Conservation (phyloP, 2,329 filamentous ascomycete genomes). For the Pseudomassariella vexata region DNA sequence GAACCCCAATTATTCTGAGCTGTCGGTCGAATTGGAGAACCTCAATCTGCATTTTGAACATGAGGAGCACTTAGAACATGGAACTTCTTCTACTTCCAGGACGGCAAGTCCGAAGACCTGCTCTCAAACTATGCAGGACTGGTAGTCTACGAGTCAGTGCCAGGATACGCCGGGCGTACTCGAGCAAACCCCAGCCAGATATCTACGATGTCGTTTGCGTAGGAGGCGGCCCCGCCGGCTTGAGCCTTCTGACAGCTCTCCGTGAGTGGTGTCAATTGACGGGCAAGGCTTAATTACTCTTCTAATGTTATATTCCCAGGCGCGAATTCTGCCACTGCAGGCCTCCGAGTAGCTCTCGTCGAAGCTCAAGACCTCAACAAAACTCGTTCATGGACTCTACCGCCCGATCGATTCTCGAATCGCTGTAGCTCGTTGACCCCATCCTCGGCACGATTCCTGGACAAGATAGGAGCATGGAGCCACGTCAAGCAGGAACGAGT, state of each 20-base stretch:
- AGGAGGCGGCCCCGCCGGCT: conserved; percentile 80
- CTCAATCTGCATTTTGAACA: too few relatives aligned
- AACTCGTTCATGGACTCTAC: conserved; percentile 59
- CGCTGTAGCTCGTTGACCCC: conserved; percentile 93
- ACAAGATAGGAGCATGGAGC: conserved; percentile 78
- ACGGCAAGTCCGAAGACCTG: conserved; percentile 14
- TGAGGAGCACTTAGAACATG: conserved; percentile 13
- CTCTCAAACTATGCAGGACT: conserved; percentile 33
- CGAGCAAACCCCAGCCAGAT: conserved; percentile 47
- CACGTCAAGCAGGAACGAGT: conserved; percentile 68
- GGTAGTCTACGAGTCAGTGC: conserved; percentile 35
- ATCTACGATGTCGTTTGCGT: conserved; percentile 93
- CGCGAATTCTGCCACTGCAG: conserved; percentile 66
- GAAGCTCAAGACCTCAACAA: conserved; percentile 82
- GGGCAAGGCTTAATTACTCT: not conserved
- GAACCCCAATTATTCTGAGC: too few relatives aligned
- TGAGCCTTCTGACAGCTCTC: conserved; percentile 74
- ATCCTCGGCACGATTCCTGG: conserved; percentile 75
- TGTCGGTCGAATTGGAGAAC: too few relatives aligned
- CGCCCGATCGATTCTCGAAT: conserved; percentile 74
- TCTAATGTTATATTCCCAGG: conserved; percentile 40
- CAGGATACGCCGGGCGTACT: conserved; percentile 33
- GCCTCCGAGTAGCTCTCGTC: conserved; percentile 79
- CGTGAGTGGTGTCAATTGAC: conserved; percentile 42
- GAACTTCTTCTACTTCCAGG: conserved; percentile 15